Conservation (phyloP, 1,284 basidiomycete species). For the Boletellus deceptivus region DNA sequence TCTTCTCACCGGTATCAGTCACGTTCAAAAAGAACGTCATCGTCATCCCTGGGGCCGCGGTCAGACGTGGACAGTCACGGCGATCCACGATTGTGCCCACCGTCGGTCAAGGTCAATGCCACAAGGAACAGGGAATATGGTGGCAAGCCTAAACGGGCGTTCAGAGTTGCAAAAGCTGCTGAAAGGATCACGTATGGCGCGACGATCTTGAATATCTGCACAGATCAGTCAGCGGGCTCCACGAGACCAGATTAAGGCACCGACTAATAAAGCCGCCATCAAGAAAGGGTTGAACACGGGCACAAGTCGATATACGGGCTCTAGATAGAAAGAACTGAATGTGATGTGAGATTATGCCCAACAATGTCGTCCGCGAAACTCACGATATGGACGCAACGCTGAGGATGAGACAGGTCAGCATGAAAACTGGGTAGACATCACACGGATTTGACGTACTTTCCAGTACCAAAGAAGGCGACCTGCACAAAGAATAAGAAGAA, state of each 20-base stretch:
- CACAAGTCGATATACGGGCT: slow-evolving; percentile 86
- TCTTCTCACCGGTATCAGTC: slow-evolving; percentile 62
- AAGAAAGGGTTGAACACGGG: slow-evolving; percentile 87
- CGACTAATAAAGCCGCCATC: slow-evolving; percentile 72
- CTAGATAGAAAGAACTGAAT: slow-evolving; percentile 79
- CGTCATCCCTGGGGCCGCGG: slow-evolving; percentile 57
- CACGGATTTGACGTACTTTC: slow-evolving; percentile 59
- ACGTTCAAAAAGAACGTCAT: slow-evolving; percentile 85
- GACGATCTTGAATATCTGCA: slow-evolving; percentile 79
- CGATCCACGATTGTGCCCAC: slow-evolving; percentile 37
- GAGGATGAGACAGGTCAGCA: slow-evolving; percentile 10
- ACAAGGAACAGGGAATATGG: slow-evolving; percentile 78
- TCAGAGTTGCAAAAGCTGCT: slow-evolving; percentile 64
- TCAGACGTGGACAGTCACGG: slow-evolving; percentile 7
- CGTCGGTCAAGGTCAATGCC: slow-evolving; percentile 71
- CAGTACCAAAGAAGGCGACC: slow-evolving; percentile 85
- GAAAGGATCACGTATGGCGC: slow-evolving; percentile 79
- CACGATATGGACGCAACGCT: slow-evolving; percentile 88
- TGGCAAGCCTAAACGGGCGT: slow-evolving; percentile 62
- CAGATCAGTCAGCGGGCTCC: not conserved
- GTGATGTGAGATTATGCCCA: slow-evolving; percentile 5
- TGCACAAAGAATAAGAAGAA: slow-evolving; percentile 89
- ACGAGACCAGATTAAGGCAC: slow-evolving; percentile 17
- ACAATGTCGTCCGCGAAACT: slow-evolving; percentile 27
- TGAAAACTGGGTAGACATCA: not conserved